Conservation (phyloP, 2,329 filamentous ascomycete species). For the Ophiostoma australiae region DNA sequence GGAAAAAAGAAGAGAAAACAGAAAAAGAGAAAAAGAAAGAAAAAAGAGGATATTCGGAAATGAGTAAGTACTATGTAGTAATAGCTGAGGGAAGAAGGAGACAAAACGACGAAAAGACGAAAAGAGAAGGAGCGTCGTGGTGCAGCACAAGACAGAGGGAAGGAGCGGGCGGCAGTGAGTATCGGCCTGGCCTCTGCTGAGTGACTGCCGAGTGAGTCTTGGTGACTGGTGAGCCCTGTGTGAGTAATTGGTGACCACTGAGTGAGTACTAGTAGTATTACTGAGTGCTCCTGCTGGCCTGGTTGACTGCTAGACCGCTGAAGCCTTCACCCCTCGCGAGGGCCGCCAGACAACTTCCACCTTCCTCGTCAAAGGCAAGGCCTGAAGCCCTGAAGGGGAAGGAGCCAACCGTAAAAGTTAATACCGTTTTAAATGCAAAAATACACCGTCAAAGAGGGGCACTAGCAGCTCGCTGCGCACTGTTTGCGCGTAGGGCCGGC, state of each 20-base stretch:
- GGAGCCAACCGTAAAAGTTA: not conserved
- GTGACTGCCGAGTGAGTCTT: not conserved
- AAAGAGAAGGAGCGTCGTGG: constrained; percentile 13
- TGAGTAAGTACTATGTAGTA: constrained; percentile 14
- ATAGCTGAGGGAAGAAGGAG: constrained; percentile 6
- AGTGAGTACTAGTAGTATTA: not conserved
- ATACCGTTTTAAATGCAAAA: not conserved
- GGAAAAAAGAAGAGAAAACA: constrained; percentile 16
- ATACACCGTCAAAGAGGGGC: constrained; percentile 15
- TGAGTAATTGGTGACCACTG: not conserved
- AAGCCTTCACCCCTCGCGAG: constrained; percentile 9
- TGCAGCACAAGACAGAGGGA: not conserved
- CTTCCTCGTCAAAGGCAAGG: too few relatives aligned
- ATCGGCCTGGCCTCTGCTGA: not conserved
- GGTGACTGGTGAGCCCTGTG: not conserved
- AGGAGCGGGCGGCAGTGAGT: constrained; percentile 7
- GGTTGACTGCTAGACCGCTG: not conserved
- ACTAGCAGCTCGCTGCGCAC: not conserved
- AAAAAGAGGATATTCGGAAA: constrained; percentile 17
- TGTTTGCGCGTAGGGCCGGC: not conserved
- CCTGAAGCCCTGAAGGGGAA: not conserved
- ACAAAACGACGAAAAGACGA: constrained; percentile 14
- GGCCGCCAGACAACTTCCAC: not conserved
- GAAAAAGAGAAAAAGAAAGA: constrained; percentile 18
- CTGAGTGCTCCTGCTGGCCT: too few relatives aligned